A percentile compares a stretch with the other conserved stretches of the same genome.
Conservation (phyloP, 2,329 filamentous ascomycete species). For the Verticillium klebahnii region DNA sequence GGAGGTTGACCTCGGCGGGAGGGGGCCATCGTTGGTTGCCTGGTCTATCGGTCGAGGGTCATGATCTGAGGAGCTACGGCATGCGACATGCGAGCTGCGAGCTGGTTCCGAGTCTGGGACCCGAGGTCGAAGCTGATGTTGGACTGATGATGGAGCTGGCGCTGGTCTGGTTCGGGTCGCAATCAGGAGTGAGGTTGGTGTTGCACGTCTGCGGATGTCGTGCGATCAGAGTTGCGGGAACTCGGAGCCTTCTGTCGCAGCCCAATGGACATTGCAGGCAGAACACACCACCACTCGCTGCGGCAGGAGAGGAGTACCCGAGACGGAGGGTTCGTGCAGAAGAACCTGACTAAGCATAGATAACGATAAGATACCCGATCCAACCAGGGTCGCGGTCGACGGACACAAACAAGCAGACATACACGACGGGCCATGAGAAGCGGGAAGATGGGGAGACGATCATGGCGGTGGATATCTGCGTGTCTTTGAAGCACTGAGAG, state of each 20-base stretch:
- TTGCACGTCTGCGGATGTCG: slow-evolving; percentile 4
- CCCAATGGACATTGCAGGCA: neutral
- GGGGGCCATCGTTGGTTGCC: slow-evolving; percentile 11
- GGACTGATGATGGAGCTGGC: neutral
- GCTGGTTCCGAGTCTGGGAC: neutral
- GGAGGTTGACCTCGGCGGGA: slow-evolving; percentile 33
- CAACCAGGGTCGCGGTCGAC: neutral
- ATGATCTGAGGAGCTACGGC: neutral
- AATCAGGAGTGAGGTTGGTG: neutral
- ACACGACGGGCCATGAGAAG: too few relatives aligned
- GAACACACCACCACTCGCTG: too few relatives aligned
- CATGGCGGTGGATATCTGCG: neutral
- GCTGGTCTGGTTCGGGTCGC: neutral
- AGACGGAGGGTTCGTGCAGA: neutral
- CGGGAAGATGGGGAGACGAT: neutral
- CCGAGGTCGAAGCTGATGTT: neutral
- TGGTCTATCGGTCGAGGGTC: neutral
- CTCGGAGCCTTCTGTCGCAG: neutral
- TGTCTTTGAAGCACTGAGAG: neutral
- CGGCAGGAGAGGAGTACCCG: neutral
- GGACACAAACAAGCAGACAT: neutral
- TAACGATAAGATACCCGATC: neutral
- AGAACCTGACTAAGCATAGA: neutral
- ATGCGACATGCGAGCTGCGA: neutral
- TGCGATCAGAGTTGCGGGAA: slow-evolving; percentile 9